Conservation (phyloP, 306 rosid species). For the Prunus davidiana region DNA sequence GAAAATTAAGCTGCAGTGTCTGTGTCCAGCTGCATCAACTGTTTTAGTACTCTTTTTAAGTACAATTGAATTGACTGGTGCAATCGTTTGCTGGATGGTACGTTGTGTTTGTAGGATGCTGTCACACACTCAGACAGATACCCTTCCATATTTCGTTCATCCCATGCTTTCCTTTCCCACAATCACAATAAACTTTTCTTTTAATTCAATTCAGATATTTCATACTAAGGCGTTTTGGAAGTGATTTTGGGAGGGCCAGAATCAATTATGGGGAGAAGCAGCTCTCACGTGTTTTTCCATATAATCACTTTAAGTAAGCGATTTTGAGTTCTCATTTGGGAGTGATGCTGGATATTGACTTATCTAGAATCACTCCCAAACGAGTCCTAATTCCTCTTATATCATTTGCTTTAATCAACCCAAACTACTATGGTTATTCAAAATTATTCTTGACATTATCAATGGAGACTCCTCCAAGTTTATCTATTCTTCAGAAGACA, state of each 20-base stretch:
- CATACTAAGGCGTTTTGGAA: no score
- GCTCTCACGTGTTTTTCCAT: no score
- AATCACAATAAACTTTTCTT: neutral
- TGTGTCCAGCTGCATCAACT: neutral
- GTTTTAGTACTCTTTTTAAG: constrained; percentile 7
- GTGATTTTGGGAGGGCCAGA: no score
- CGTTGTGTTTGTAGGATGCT: neutral
- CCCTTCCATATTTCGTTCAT: neutral
- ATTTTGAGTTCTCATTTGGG: no score
- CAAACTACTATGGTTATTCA: neutral
- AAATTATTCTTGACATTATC: neutral
- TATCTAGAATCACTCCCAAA: no score
- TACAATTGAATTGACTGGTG: neutral
- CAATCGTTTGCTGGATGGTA: neutral
- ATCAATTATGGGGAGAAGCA: no score
- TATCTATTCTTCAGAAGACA: neutral
- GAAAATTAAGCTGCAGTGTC: neutral
- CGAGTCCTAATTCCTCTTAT: neutral
- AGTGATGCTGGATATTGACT: no score
- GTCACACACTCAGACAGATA: neutral
- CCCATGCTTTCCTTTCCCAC: neutral
- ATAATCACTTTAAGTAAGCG: no score
- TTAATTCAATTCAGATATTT: no score
- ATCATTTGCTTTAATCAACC: neutral
- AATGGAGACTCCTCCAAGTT: neutral